These are phyloP conservation scores for Plenodomus tracheiphilus DNA, from an alignment of 2,329 filamentous ascomycete species.

Conservation along the genomic window DNA sequence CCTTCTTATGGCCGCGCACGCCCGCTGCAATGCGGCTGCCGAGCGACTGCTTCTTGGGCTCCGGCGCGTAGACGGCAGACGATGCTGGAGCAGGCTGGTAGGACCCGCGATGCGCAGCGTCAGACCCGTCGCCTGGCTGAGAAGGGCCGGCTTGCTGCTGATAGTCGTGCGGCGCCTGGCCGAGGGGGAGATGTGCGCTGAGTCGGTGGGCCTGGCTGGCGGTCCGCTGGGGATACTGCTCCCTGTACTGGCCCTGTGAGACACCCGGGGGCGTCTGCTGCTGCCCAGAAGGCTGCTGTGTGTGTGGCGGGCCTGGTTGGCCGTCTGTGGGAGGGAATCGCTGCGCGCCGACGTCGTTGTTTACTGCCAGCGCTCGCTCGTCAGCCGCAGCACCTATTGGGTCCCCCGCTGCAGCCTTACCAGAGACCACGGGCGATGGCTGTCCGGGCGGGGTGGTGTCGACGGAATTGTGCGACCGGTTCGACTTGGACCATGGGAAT, in stretches of 20 bases:
- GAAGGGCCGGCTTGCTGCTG: constrained; percentile 31
- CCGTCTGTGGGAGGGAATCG: constrained; percentile 28
- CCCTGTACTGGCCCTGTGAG: constrained; percentile 21
- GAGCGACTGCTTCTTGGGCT: constrained; percentile 39
- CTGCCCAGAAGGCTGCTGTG: constrained; percentile 21
- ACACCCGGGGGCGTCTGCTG: constrained; percentile 11
- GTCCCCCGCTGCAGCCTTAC: constrained; percentile 29
- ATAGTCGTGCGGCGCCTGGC: constrained; percentile 30
- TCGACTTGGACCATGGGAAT: constrained; percentile 45
- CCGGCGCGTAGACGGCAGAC: constrained; percentile 14
- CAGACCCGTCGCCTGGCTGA: constrained; percentile 3
- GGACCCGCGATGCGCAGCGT: constrained; percentile 18
- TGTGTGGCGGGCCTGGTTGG: constrained; percentile 1
- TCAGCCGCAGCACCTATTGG: constrained; percentile 40
- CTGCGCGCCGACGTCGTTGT: constrained; percentile 35
- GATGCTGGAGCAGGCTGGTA: constrained; percentile 22
- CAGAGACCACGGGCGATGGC: constrained; percentile 39
- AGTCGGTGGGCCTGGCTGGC: constrained; percentile 38
- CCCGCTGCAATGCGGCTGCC: constrained; percentile 38
- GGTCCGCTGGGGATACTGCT: constrained; percentile 31
- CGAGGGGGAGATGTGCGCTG: constrained; percentile 31
- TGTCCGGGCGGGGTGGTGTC: constrained; percentile 38
- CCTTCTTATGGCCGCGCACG: constrained; percentile 37
- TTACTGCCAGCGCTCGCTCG: constrained; percentile 38
- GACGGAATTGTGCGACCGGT: constrained; percentile 44